phyloP scores from a whole-genome alignment of 495 filamentous ascomycete species.

The Aspergillus nanangensis region DNA sequence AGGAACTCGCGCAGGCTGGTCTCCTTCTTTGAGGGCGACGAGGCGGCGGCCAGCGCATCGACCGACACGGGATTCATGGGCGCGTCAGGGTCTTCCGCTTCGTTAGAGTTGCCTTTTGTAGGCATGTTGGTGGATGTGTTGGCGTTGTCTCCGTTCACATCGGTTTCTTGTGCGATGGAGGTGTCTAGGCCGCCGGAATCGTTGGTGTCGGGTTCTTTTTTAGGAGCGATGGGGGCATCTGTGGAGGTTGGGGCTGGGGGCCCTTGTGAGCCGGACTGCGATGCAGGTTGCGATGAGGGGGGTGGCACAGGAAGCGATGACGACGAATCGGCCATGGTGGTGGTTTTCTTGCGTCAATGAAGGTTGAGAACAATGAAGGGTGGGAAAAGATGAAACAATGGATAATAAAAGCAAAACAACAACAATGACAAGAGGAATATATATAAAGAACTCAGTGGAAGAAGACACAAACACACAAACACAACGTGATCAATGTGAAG shows the following conservation, averaged over 20 bases:
- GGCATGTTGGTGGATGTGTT: constrained; percentile 8
- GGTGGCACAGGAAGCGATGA: constrained; percentile 17
- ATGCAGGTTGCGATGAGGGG: constrained; percentile 11
- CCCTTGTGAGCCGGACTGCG: constrained; percentile 13
- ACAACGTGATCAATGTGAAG: no score
- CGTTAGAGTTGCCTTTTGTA: constrained; percentile 14
- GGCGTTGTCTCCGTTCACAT: constrained; percentile 29
- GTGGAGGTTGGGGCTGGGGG: constrained; percentile 11
- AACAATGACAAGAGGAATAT: background rate
- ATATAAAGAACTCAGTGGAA: no score
- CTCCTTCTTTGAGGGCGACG: constrained; percentile 79
- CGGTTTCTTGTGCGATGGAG: constrained; percentile 43
- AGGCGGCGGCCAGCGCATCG: constrained; percentile 28
- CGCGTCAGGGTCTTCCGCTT: constrained; percentile 11
- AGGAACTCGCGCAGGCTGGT: constrained; percentile 86
- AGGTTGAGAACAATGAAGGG: no score
- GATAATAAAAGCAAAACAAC: constrained; percentile 1
- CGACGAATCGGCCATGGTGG: constrained; percentile 23
- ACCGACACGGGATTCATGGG: constrained; percentile 18
- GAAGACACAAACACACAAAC: no score
- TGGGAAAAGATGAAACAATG: constrained; percentile 1
- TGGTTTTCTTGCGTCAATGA: no score
- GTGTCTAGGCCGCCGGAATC: constrained; percentile 22
- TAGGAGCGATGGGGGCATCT: constrained; percentile 24
- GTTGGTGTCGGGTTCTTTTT: constrained; percentile 22